phyloP scores from a whole-genome alignment of 1,139 yeast species.

The Hyphopichia fennica region DNA sequence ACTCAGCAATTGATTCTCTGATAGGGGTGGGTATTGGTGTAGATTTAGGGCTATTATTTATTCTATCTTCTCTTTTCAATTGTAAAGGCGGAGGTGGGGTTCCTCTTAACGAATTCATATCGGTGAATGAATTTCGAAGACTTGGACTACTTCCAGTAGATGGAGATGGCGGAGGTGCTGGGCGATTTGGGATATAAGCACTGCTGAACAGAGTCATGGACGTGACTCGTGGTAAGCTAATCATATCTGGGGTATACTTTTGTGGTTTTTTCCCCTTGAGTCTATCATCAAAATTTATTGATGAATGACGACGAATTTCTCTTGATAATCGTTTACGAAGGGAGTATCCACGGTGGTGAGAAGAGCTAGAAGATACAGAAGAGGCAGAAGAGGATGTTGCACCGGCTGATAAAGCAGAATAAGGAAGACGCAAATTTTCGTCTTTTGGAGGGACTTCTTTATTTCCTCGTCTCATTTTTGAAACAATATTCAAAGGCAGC shows the following conservation, averaged over 20 bases:
- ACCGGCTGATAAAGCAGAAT: too few species aligned
- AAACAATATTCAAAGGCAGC: neutral
- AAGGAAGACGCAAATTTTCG: neutral
- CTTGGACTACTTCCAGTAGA: neutral
- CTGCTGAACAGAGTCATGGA: neutral
- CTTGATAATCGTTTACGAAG: neutral
- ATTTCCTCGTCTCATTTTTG: slow-evolving; percentile 1
- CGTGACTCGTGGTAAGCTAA: neutral
- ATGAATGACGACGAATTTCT: neutral
- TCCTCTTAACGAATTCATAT: neutral
- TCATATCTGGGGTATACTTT: neutral
- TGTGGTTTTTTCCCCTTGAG: neutral
- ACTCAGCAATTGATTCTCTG: neutral
- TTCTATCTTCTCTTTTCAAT: neutral
- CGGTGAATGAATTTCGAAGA: neutral
- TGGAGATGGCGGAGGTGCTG: slow-evolving; percentile 2
- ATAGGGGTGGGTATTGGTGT: neutral
- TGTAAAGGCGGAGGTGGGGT: neutral
- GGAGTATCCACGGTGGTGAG: neutral
- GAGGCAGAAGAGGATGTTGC: neutral
- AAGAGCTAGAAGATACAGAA: neutral
- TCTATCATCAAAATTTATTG: neutral
- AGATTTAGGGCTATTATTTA: neutral
- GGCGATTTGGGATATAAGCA: neutral
- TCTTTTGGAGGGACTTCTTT: neutral